Base-by-base conservation (phyloP, 257 asterid genomes). In the Fraxinus excelsior region DNA sequence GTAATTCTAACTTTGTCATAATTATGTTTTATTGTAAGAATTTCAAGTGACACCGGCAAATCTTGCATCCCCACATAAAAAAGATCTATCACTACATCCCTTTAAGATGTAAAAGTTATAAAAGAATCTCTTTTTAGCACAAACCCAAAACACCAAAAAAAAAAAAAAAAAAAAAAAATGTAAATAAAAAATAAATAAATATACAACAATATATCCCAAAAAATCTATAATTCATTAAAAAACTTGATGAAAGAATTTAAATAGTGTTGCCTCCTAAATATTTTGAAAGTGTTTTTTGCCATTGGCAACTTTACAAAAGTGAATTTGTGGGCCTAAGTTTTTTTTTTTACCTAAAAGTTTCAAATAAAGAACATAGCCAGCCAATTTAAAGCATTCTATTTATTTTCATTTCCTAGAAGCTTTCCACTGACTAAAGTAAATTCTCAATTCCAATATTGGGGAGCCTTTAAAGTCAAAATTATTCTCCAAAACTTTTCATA, bases 261-360 rank as follows among this genome's bases (percentile, higher is more conserved):
- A 42, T 42, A 42, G 18, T 12, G 18, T 42, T 42, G 51, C 18
- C 51, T 42, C 51, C 51, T 42, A 42, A 11, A 42, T 42, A 12
- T 42, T 42, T 42, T 42, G 51, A 42, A 37, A 37, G 51, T 10
- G 28, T 29, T 74, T 67, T 7, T 37, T 37, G 58, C 21, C 68
- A 62, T 11, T 67, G 40, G 32, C 71, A 42, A 49, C 76, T 79
- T 76, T 79, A 67, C 58, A 31, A 80, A 80, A 80, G 82, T 65
- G 58, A 37, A 37, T 46, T 35, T 62, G 82, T 83, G 86, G 82
- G 68, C 34, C 68, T 3, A 23, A n/a, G 19, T n/a, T 49, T 70
- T 66, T 26, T 66, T 26, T 31, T 23, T 19, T 62, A 71, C 76
- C 51, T 42, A 28, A 60, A 67, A 67, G 70, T 73, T 26, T 25